phyloP scores from a whole-genome alignment of 108 stramenopile genomes.

The Ochromonas danica region DNA sequence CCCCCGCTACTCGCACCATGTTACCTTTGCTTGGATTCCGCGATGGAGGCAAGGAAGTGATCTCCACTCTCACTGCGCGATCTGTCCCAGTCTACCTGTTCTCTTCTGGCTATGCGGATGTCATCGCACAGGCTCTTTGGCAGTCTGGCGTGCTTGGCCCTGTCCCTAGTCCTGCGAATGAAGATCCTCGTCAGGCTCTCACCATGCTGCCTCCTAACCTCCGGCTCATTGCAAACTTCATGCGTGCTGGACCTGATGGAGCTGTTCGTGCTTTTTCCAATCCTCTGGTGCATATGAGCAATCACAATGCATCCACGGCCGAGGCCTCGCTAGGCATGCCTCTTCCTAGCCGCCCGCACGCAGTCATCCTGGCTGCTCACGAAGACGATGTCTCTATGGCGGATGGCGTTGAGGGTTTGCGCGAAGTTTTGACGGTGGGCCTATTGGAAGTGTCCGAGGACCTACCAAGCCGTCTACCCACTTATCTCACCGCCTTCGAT shows the following conservation, averaged over 20 bases:
- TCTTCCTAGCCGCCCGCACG: background rate
- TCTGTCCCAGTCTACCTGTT: slow-evolving; percentile 35
- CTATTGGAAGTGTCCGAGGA: slow-evolving; percentile 27
- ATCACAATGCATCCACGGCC: background rate
- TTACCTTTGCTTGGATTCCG: background rate
- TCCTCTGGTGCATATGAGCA: slow-evolving; percentile 24
- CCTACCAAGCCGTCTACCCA: slow-evolving; percentile 12
- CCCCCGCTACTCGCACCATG: too few relatives aligned
- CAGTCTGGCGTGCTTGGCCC: background rate
- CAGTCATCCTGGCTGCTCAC: slow-evolving; percentile 9
- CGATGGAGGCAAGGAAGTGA: background rate
- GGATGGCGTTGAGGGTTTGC: slow-evolving; percentile 7
- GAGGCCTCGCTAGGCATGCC: slow-evolving; percentile 1
- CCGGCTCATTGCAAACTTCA: slow-evolving; percentile 38
- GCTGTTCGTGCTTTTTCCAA: slow-evolving; percentile 22
- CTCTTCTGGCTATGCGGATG: slow-evolving; percentile 37
- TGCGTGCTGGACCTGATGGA: slow-evolving; percentile 36
- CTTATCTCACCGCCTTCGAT: slow-evolving; percentile 32
- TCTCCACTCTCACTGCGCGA: background rate
- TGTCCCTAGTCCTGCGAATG: background rate
- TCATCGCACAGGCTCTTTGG: slow-evolving; percentile 20
- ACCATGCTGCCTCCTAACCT: slow-evolving; percentile 19
- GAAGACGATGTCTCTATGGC: slow-evolving; percentile 19
- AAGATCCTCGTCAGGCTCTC: background rate
- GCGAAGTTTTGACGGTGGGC: slow-evolving; percentile 25